Evolutionary conservation across 768 basidiomycete species (phyloP).

Genomic region (Calvatia gigantea): DNA sequence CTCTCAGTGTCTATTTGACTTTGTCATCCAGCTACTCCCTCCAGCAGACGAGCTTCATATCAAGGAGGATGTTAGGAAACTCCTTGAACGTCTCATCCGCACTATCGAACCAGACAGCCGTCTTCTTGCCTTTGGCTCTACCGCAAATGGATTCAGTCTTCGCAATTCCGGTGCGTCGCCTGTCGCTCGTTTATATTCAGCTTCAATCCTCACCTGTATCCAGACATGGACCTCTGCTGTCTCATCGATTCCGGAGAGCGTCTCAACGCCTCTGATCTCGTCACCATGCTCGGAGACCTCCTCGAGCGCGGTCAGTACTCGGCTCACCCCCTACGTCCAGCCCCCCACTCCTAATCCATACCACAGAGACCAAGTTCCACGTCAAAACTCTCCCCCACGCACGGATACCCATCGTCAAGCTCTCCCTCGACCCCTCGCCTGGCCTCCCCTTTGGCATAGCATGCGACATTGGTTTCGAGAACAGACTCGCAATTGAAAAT

Average conservation of each 20-base stretch:
- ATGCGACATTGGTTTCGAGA: conserved; percentile 98
- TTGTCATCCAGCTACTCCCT: conserved; percentile 89
- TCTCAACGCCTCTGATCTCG: conserved; percentile 81
- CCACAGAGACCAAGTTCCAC: conserved; percentile 86
- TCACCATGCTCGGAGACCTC: conserved; percentile 89
- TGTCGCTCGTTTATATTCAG: background rate
- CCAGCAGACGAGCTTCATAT: conserved; percentile 87
- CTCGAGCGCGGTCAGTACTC: conserved; percentile 81
- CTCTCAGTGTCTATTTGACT: conserved; percentile 89
- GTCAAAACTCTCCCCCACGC: conserved; percentile 97
- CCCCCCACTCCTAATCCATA: conserved; percentile 10
- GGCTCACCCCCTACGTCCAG: conserved; percentile 4
- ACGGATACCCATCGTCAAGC: conserved; percentile 97
- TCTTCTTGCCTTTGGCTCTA: conserved; percentile 92
- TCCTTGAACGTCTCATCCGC: conserved; percentile 92
- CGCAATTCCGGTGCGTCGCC: conserved; percentile 78
- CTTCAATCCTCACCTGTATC: conserved; percentile 9
- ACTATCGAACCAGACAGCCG: conserved; percentile 92
- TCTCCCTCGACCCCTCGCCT: conserved; percentile 85
- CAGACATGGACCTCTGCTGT: conserved; percentile 99
- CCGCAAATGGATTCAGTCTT: conserved; percentile 95
- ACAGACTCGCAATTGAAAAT: conserved; percentile 94
- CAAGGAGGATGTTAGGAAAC: conserved; percentile 94
- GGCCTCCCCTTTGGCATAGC: conserved; percentile 85
- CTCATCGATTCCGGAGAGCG: conserved; percentile 86